Evolutionary conservation across 108 stramenopile genomes (phyloP).

Genomic region (Conticribra weissflogii): DNA sequence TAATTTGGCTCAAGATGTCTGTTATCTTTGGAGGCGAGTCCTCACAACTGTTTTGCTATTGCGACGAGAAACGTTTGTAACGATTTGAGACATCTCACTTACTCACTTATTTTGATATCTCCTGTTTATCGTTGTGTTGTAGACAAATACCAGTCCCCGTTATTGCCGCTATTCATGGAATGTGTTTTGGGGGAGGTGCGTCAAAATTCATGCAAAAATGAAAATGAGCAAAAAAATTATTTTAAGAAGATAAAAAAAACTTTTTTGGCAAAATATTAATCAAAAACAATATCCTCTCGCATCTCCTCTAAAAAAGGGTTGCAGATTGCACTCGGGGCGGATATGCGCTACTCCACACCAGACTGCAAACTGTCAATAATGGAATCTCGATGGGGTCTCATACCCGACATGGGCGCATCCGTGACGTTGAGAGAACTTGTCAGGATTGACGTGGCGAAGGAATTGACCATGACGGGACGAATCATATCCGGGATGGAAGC

Average conservation of each 20-base stretch:
- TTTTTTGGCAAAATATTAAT: too few relatives aligned
- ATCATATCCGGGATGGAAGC: conserved; percentile 78
- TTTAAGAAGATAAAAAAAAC: too few relatives aligned
- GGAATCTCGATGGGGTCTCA: conserved; percentile 92
- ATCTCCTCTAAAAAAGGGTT: conserved; percentile 43
- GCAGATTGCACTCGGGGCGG: conserved; percentile 91
- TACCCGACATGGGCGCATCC: conserved; percentile 90
- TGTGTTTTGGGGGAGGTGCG: conserved; percentile 88
- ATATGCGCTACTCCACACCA: conserved; percentile 78
- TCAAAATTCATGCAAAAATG: too few relatives aligned
- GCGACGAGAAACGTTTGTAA: too few relatives aligned
- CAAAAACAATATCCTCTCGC: background rate
- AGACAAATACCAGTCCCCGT: conserved; percentile 86
- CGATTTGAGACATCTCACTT: too few relatives aligned
- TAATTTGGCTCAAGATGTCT: conserved; percentile 90
- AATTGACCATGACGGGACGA: conserved; percentile 86
- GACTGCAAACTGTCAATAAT: conserved; percentile 86
- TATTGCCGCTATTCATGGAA: conserved; percentile 82
- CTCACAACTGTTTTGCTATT: background rate
- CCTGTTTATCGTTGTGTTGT: conserved; percentile 1
- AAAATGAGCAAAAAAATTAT: too few relatives aligned
- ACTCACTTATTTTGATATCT: too few relatives aligned
- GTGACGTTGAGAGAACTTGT: conserved; percentile 77
- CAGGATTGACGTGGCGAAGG: conserved; percentile 83
- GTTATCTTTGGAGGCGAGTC: conserved; percentile 74